Conservation (phyloP, 306 rosid species). For the Elaeagnus macrophylla region DNA sequence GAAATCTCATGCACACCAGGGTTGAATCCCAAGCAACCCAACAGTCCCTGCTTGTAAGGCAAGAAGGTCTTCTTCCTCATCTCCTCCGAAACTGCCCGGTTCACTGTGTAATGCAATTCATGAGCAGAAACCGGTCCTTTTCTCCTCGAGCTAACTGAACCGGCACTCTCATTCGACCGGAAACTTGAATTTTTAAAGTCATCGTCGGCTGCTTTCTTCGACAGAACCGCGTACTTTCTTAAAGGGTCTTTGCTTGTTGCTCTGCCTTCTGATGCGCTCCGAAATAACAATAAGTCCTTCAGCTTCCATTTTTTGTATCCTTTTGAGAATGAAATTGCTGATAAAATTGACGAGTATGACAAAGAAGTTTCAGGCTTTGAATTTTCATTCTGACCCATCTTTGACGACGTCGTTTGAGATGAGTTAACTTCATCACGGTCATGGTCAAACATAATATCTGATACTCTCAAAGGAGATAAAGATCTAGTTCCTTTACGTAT, state of each 20-base stretch:
- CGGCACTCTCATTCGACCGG: slow-evolving; percentile 58
- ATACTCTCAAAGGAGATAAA: slow-evolving; percentile 62
- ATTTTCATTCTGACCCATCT: background rate
- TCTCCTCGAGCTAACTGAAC: slow-evolving; percentile 54
- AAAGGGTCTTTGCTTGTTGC: slow-evolving; percentile 48
- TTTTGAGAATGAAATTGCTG: slow-evolving; percentile 54
- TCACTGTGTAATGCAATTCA: slow-evolving; percentile 69
- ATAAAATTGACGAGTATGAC: slow-evolving; percentile 36
- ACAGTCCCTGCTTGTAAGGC: slow-evolving; percentile 80
- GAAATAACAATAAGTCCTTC: slow-evolving; percentile 59
- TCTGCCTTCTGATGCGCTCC: slow-evolving; percentile 87
- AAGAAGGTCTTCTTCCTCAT: slow-evolving; percentile 75
- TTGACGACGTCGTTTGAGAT: slow-evolving; percentile 32
- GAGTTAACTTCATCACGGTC: slow-evolving; percentile 28
- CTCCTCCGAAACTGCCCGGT: slow-evolving; percentile 87
- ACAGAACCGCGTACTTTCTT: slow-evolving; percentile 33
- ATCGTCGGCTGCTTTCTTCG: slow-evolving; percentile 40
- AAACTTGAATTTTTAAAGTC: slow-evolving; percentile 58
- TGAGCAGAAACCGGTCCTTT: slow-evolving; percentile 72
- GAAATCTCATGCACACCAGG: slow-evolving; percentile 41
- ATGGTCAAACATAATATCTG: slow-evolving; percentile 30
- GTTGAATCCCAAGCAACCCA: slow-evolving; percentile 79
- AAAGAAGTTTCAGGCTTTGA: slow-evolving; percentile 15
- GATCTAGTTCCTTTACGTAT: slow-evolving; percentile 59
- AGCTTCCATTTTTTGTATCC: slow-evolving; percentile 64